phyloP scores from a whole-genome alignment of 495 filamentous ascomycete genomes.

The Lasiosphaeria hispida region DNA sequence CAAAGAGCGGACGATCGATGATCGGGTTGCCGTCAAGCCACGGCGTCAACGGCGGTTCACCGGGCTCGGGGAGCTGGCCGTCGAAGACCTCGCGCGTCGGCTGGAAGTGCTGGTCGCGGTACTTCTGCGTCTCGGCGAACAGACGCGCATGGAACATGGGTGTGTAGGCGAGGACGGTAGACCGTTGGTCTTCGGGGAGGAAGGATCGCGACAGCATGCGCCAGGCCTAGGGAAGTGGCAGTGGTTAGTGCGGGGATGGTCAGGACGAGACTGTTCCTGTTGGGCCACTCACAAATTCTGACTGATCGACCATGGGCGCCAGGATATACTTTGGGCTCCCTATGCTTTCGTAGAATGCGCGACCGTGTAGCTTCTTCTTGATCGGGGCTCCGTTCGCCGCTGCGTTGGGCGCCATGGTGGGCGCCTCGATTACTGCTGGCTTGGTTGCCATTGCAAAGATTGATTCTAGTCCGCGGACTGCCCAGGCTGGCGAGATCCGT shows the following conservation, averaged over 20 bases:
- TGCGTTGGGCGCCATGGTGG: not conserved
- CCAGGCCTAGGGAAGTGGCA: slow-evolving; percentile 67
- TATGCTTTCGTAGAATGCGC: slow-evolving; percentile 89
- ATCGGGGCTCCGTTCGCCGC: slow-evolving; percentile 6
- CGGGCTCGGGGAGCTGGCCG: slow-evolving; percentile 4
- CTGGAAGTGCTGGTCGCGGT: slow-evolving; percentile 76
- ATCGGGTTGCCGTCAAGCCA: slow-evolving; percentile 84
- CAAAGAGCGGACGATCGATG: slow-evolving; percentile 83
- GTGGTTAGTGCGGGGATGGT: not conserved
- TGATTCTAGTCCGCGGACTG: too few species aligned
- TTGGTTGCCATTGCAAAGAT: too few species aligned
- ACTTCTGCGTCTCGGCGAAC: slow-evolving; percentile 70
- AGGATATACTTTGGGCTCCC: slow-evolving; percentile 87
- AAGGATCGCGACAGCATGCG: slow-evolving; percentile 91
- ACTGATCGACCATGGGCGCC: slow-evolving; percentile 97
- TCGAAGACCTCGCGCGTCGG: slow-evolving; percentile 43
- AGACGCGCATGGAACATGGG: slow-evolving; percentile 94
- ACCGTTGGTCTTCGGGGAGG: slow-evolving; percentile 59
- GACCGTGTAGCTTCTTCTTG: slow-evolving; percentile 67
- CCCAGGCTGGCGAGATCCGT: too few species aligned
- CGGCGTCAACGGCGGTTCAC: slow-evolving; percentile 18
- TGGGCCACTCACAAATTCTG: slow-evolving; percentile 75
- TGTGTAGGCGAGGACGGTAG: slow-evolving; percentile 73
- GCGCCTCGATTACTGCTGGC: too few species aligned
- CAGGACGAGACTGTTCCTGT: not conserved